phyloP scores from a whole-genome alignment of 2,329 filamentous ascomycete genomes.

The Diaporthe longicolla region DNA sequence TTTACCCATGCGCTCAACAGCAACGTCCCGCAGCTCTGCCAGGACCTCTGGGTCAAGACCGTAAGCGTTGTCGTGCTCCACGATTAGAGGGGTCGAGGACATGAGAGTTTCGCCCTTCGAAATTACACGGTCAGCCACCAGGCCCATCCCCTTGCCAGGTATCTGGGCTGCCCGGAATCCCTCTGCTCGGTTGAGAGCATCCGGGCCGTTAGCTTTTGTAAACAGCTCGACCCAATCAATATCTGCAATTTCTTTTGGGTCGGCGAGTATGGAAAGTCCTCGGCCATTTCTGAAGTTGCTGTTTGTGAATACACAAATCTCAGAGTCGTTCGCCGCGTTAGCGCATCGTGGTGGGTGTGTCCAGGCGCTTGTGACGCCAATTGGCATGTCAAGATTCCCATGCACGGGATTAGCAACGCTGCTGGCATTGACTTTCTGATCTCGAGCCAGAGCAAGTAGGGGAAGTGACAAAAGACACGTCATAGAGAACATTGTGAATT shows the following conservation, averaged over 20 bases:
- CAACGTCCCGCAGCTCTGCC: constrained; percentile 9
- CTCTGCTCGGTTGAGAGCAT: constrained; percentile 7
- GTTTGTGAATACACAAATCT: constrained; percentile 22
- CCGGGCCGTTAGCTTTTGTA: not conserved
- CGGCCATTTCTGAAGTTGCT: constrained; percentile 11
- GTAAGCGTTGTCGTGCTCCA: constrained; percentile 7
- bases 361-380: constrained; percentile 3
- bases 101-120: constrained; percentile 19
- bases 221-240: constrained; percentile 14
- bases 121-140: constrained; percentile 7
- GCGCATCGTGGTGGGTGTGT: constrained; percentile 7
- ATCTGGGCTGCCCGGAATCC: not conserved
- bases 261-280: not conserved
- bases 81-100: constrained; percentile 7
- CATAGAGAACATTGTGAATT: constrained; percentile 1
- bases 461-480: not conserved
- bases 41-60: not conserved
- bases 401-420: not conserved
- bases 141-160: constrained; percentile 23
- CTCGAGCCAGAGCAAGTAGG: constrained; percentile 8
- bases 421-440: constrained; percentile 1
- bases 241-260: not conserved
- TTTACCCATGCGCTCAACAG: constrained; percentile 15
- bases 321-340: not conserved
- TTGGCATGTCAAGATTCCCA: not conserved